Conservation (phyloP, 805 yeast species). For the Ogataea paradorogensis region DNA sequence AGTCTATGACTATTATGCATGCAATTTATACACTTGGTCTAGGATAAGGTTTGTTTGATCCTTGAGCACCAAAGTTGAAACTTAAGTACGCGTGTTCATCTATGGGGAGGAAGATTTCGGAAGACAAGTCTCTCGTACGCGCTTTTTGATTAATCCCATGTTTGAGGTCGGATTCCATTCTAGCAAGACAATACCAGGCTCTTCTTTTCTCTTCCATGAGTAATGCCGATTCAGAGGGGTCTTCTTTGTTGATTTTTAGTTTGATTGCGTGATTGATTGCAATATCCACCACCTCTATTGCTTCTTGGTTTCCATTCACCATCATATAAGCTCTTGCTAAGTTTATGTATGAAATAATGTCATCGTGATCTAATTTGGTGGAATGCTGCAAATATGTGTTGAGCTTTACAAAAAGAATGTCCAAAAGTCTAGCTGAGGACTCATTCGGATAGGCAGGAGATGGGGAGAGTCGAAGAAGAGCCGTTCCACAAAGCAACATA, state of each 20-base stretch:
- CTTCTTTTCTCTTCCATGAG: slow-evolving; percentile 13
- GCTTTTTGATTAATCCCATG: neutral
- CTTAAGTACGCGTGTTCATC: slow-evolving; percentile 3
- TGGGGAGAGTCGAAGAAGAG: slow-evolving; percentile 6
- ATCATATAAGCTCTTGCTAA: slow-evolving; percentile 14
- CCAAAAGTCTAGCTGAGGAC: slow-evolving; percentile 2
- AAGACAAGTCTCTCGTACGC: slow-evolving; percentile 3
- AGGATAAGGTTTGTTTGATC: slow-evolving; percentile 8
- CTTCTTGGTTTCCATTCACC: slow-evolving; percentile 11
- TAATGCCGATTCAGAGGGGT: slow-evolving; percentile 5
- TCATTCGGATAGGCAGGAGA: slow-evolving; percentile 1
- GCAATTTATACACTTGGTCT: slow-evolving; percentile 1
- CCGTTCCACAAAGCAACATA: slow-evolving; percentile 11
- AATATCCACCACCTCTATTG: slow-evolving; percentile 9
- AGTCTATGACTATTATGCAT: neutral
- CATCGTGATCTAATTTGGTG: slow-evolving; percentile 16
- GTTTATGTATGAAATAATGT: slow-evolving; percentile 19
- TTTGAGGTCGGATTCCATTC: slow-evolving; percentile 12
- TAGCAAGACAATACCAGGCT: slow-evolving; percentile 15
- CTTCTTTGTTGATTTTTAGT: slow-evolving; percentile 16
- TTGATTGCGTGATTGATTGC: slow-evolving; percentile 17
- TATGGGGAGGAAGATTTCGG: slow-evolving; percentile 3
- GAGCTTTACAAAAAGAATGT: slow-evolving; percentile 7
- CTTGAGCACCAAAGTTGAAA: slow-evolving; percentile 5
- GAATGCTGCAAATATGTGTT: slow-evolving; percentile 11